Base-by-base conservation (phyloP, 768 basidiomycete genomes). In the Macrolepiota dolichaula region DNA sequence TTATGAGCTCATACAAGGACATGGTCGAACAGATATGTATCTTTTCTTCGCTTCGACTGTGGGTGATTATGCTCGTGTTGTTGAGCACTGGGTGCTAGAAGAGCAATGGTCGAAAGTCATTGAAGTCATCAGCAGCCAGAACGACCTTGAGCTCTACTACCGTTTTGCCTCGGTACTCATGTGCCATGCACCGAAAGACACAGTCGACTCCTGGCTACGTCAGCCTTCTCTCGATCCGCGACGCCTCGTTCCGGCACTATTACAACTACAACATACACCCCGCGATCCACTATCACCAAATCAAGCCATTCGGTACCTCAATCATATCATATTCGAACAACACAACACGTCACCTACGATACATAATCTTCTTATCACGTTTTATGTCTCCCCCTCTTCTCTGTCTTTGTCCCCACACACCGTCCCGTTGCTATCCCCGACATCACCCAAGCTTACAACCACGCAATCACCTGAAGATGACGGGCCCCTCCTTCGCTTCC, bases 71-170 rank as follows among this genome's bases (percentile, higher is more conserved):
- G 86, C 85, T 61, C 86, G 92, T 11, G 94, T 98, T 11, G 84
- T 96, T 10, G 92, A 93, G 65, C 89, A 98, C 70, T 96, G 92
- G 89, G 80, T 98, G 42, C 78, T 92, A 58, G 92, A 97, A 71
- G 95, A 96, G 71, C 83, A 94, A 61, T 98, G 96, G 96, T 63
- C 79, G 17, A 91, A 93, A 67, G 96, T 94, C 0, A 89, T 98
- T 58, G 91, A 94, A 59, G 81, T 89, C n/a, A 84, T 98, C 62
- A 96, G 85, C 68, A 84, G 93, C 51, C 95, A 98, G 92, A 79
- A 86, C n/a, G 81, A 91, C 62, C 77, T 94, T 19, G 92, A 93
- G 49, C 79, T 96, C 11, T 98, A 98, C 72, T 98, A 98, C 73
- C 91, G 90, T 38, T 96, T 95, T 72, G 91, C 92, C 1, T 82